Conservation (phyloP, 1,284 basidiomycete species). For the Trametes versicolor region DNA sequence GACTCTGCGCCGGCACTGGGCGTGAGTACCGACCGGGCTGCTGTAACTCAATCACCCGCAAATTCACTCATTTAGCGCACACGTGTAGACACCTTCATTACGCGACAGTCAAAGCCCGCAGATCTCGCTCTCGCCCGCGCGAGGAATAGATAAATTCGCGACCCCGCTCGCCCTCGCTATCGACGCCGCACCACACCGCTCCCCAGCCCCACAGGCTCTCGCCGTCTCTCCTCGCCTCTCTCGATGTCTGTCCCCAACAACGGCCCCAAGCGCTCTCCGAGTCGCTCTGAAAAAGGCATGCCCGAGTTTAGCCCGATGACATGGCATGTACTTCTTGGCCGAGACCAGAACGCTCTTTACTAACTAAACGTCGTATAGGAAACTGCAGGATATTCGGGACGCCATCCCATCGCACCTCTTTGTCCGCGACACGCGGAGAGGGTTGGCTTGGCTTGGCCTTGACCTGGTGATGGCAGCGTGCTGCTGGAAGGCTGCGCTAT, state of each 20-base stretch:
- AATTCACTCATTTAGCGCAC: constrained; percentile 8
- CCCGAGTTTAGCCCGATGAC: constrained; percentile 58
- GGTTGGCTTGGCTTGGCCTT: constrained; percentile 45
- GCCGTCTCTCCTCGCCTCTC: not conserved
- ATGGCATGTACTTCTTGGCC: constrained; percentile 30
- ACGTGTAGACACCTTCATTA: constrained; percentile 34
- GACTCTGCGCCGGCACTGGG: not conserved
- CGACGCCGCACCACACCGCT: not conserved
- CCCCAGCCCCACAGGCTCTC: not conserved
- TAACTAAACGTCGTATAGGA: constrained; percentile 33
- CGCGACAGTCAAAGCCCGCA: constrained; percentile 28
- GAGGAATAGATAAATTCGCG: constrained; percentile 32
- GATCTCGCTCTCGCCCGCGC: constrained; percentile 29
- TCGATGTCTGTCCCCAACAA: not conserved
- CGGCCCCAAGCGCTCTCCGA: not conserved
- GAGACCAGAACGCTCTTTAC: not conserved
- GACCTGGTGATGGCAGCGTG: constrained; percentile 57
- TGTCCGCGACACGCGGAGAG: constrained; percentile 39
- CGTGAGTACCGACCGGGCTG: not conserved
- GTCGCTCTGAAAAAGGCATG: constrained; percentile 48
- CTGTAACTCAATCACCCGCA: not conserved
- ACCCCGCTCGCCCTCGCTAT: not conserved
- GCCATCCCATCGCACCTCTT: constrained; percentile 59
- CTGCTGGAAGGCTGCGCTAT: constrained; percentile 54
- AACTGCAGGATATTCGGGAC: constrained; percentile 61